Base-by-base conservation (phyloP, 108 stramenopile genomes). In the Seminavis robusta region DNA sequence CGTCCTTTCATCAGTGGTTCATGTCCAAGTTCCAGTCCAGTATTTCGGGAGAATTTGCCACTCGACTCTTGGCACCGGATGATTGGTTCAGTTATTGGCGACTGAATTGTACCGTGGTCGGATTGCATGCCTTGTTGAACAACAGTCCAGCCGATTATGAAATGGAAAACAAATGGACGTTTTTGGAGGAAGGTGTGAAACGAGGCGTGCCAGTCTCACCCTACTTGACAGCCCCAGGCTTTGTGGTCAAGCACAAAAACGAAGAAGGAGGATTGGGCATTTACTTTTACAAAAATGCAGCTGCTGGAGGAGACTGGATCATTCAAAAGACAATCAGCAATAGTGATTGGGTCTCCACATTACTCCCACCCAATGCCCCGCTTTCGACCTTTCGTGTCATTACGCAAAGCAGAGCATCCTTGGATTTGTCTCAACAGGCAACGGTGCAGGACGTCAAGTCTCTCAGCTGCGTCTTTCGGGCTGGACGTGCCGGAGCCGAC, bases 31-130 rank as follows among this genome's bases (percentile, higher is more conserved):
- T 61, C 50, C 31, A 84, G 55, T 60, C 75, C 17, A 52, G 50
- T 31, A 56, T 87, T 7, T 65, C 72, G 1, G 60, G 79, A 27
- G 84, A 89, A 55, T 99, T 83, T 59, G 61, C 74, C 8, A 88
- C 76, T 23, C 83, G 97, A 32, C 76, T 99, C 10, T 66, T 97
- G 40, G 81, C 77, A 24, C 95, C 95, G 31, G 77, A 94, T 36
- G 97, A 99, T 73, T 99, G 98, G 98, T 99, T 98, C 59, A 65
- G 48, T 25, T 94, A 92, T 45, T 99, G 98, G 98, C 71, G 98
- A 7, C 47, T 97, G 21, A 99, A 99, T 71, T 98, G 92, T 59
- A 73, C 80, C 41, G 79, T 98, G 21, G 95, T 95, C 23, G 88
- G 83, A 28, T 63, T 94, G 68, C 98, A 99, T 74, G 67, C 96